Conservation (phyloP, 306 rosid species). For the Rubus idaeus region DNA sequence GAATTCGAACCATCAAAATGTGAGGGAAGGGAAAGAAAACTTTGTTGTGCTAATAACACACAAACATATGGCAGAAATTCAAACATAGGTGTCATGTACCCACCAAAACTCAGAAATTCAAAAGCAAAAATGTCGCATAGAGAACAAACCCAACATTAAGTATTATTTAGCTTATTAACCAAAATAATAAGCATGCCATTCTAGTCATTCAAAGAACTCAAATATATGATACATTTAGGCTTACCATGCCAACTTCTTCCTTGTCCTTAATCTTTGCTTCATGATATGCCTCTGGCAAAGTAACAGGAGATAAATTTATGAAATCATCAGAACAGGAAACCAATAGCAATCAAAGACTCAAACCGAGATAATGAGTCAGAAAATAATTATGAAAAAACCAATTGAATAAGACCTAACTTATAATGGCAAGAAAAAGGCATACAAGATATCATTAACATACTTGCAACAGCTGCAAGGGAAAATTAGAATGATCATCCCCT, state of each 20-base stretch:
- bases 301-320: background rate
- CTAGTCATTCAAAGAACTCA: constrained; percentile 5
- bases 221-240: constrained; percentile 30
- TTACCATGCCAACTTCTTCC: constrained; percentile 51
- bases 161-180: background rate
- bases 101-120: background rate
- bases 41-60: too few relatives aligned
- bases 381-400: too few relatives aligned
- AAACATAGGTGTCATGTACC: background rate
- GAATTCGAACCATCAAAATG: background rate
- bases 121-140: background rate
- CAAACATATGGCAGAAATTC: too few relatives aligned
- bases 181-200: background rate
- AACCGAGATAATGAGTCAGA: too few relatives aligned
- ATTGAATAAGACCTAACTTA: too few relatives aligned
- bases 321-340: too few relatives aligned
- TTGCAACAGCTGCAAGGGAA: background rate
- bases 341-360: background rate
- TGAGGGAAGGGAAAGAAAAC: too few relatives aligned
- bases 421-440: too few relatives aligned
- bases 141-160: background rate
- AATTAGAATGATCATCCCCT: background rate
- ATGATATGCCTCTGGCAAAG: constrained; percentile 44
- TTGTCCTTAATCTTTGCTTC: constrained; percentile 36
- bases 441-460: too few relatives aligned